These are phyloP conservation scores for Coemansia sp. DNA, from an alignment of 192 early-diverging fungal genomes.

Conservation along the genomic window DNA sequence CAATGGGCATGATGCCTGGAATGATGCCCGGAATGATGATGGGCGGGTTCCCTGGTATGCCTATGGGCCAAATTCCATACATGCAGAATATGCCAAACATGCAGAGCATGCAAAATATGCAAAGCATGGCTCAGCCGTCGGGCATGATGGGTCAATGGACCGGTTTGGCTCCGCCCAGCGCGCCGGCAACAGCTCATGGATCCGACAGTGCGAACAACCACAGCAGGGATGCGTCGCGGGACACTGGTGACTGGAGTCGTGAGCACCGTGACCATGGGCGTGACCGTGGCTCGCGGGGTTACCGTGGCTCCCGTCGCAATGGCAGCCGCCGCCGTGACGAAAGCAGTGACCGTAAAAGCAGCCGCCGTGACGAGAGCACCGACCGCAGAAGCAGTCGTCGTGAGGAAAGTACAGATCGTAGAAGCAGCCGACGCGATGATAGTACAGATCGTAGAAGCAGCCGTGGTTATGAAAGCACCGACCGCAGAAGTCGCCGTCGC, in stretches of 20 bases:
- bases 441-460: neutral
- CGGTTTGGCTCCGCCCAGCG: constrained; percentile 4
- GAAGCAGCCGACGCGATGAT: neutral
- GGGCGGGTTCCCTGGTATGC: constrained; percentile 31
- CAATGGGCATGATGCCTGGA: constrained; percentile 26
- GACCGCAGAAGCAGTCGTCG: neutral
- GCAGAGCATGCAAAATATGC: constrained; percentile 39
- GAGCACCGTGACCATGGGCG: neutral
- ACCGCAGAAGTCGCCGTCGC: constrained; percentile 7
- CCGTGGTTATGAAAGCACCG: constrained; percentile 10
- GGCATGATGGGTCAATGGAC: constrained; percentile 8
- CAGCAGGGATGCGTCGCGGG: too few relatives aligned
- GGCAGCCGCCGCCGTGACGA: neutral
- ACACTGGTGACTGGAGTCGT: neutral
- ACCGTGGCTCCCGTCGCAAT: neutral
- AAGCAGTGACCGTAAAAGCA: neutral
- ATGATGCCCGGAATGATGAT: constrained; percentile 30
- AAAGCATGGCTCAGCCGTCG: constrained; percentile 7
- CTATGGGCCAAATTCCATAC: constrained; percentile 37
- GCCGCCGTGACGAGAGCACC: neutral
- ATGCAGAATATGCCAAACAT: constrained; percentile 26
- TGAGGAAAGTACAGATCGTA: neutral
- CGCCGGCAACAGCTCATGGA: neutral
- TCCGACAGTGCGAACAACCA: neutral
- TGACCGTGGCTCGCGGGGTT: neutral